Base-by-base conservation (phyloP, 1,284 basidiomycete genomes). In the Cryptococcus hybrid region DNA sequence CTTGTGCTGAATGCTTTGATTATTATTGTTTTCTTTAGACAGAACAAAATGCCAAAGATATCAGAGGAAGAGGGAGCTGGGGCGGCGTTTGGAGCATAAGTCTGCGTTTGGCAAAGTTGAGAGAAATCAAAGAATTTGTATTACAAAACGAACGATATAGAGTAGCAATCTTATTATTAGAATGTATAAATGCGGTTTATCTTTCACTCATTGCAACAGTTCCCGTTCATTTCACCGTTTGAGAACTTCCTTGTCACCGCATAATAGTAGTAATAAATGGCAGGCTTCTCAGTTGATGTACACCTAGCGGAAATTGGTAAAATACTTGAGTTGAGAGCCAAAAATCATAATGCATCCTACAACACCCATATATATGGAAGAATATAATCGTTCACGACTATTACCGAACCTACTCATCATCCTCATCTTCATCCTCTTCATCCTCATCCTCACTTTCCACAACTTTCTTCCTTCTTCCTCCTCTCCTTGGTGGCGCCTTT, bases 21-120 rank as follows among this genome's bases (percentile, higher is more conserved):
- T 7, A 70, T 75, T 48, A 43, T 67, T 35, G 58, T 65, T 45
- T 60, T 73, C 47, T 75, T 71, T 58, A 57, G 70, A 50, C 58
- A 59, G 5, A 43, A 51, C 15, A 71, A 71, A 57, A 42, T 42
- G 12, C 46, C 15, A 47, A 47, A 18, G 18, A 18, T 18, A 18
- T 18, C 18, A 18, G 18, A 18, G 18, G 43, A 44, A 7, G 43
- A 44, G 43, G 43, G 24, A 24, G 24, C n/a, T 18, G 13, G 4
- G 11, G 43, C 6, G 43, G 24, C 43, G 3, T n/a, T 44, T 24
- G 24, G n/a, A 12, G 43, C 43, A 24, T 24, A 44, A 7, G n/a
- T 15, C n/a, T 7, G 43, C 13, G 43, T 15, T 7, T 8, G 13
- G 13, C 7, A n/a, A 24, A 42, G 11, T 42, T 42, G 40, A 44